Evolutionary conservation across 441 rosid species (phyloP), one percentile per base, ranked within the genome.

Genomic region (Aquilaria agallochum): DNA sequence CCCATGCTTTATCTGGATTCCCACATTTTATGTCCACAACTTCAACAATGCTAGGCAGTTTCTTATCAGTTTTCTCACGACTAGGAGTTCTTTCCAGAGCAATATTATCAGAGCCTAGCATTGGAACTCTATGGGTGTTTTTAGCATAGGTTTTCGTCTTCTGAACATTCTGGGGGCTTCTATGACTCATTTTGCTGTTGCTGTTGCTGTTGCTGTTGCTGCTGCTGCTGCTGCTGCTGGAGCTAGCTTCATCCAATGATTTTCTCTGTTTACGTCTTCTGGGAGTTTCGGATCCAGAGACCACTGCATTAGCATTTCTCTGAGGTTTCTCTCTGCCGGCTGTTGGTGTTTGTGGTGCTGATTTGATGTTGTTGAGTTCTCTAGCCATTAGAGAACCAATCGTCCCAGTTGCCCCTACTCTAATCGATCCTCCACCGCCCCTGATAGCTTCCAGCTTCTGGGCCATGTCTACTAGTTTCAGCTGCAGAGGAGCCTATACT

Each of bases 21-120:
- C 98, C 90, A 34, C 98, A 93, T 72, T 78, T 85, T 74, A 90
- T 78, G 72, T 93, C 96, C 54, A 90, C 98, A 55, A 90, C 80
- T 54, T 90, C 98, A 58, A 85, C 98, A 61, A 93, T 81, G 58
- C 76, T 81, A 68, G 69, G 55, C 61, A 77, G 75, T 74, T 74
- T 90, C 82, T 75, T 82, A 60, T 81, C 86, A n/a, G 66, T 65
- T 72, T 82, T 87, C 62, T 65, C 73, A 60, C 82, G 77, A 47
- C 70, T 60, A 8, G 90, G 89, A 55, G 87, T 86, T 75, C 89
- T 82, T 59, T 84, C 92, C 63, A 73, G 45, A 33, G 86, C 71
- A 64, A 62, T 56, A 63, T 76, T 74, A 63, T 85, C 85, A 56
- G 87, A 71, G 10, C 73, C 76, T 2, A 89, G 92, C 82, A 89